These are phyloP conservation scores for Golubevia sp. DNA, from an alignment of 1,284 basidiomycete genomes.

Conservation along the genomic window DNA sequence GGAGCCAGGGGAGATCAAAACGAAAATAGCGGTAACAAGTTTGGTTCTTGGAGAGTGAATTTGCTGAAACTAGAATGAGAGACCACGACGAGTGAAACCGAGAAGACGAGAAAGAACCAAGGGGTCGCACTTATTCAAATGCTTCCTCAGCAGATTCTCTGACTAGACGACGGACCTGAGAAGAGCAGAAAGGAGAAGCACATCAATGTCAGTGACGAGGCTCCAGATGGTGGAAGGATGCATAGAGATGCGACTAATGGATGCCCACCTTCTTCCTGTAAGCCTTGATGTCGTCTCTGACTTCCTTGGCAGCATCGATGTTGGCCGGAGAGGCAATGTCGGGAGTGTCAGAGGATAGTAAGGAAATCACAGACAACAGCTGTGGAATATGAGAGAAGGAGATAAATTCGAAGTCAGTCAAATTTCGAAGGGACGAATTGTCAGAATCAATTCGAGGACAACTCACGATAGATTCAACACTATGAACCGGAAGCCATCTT, in stretches of 20 bases:
- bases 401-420: conserved; percentile 4
- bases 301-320: conserved; percentile 74
- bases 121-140: conserved; percentile 16
- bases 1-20: no score
- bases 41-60: no score
- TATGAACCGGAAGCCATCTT: conserved; percentile 96
- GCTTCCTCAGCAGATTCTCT: conserved; percentile 54
- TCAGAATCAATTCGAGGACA: not conserved
- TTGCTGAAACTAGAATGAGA: no score
- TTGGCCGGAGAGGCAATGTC: conserved; percentile 96
- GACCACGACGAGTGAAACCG: no score
- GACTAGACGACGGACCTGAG: conserved; percentile 47
- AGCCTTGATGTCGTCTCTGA: conserved; percentile 47
- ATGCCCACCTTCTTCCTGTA: conserved; percentile 53
- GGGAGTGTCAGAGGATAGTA: conserved; percentile 87
- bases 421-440: not conserved
- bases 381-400: conserved; percentile 62
- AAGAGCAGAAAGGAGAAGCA: not conserved
- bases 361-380: conserved; percentile 94
- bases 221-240: not conserved
- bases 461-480: conserved; percentile 93
- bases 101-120: no score
- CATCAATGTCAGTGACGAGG: not conserved
- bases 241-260: not conserved
- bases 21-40: no score